Evolutionary conservation across 148 eudicot genomes (phyloP).

Genomic region (Polygonum maritimum): DNA sequence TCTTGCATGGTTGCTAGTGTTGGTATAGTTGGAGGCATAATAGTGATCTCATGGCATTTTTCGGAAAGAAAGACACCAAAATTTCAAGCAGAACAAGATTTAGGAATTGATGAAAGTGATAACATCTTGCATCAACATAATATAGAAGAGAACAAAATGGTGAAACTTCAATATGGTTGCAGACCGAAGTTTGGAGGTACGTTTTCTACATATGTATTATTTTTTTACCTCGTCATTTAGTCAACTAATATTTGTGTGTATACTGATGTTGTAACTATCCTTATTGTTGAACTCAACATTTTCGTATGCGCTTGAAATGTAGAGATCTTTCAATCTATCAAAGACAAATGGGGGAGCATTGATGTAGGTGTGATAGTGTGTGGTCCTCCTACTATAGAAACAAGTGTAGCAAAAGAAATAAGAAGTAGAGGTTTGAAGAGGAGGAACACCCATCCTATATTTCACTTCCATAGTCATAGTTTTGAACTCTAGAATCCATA

Average conservation of each 20-base stretch:
- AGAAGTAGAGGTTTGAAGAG: conserved; percentile 6
- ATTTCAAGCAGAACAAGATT: background rate
- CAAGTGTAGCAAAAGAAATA: conserved; percentile 9
- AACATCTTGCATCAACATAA: background rate
- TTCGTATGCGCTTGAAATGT: background rate
- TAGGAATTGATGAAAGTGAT: background rate
- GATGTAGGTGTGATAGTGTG: conserved; percentile 11
- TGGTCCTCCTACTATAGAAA: conserved; percentile 3
- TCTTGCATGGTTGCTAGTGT: conserved; percentile 68
- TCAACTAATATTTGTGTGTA: too few relatives aligned
- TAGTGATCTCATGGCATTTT: conserved; percentile 54
- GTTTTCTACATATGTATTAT: background rate
- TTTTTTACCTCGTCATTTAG: background rate
- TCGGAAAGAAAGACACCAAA: conserved; percentile 30
- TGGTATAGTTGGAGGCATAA: conserved; percentile 59
- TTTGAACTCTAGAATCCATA: conserved; percentile 4
- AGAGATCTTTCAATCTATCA: background rate
- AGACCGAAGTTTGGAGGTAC: conserved; percentile 7
- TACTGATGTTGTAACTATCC: too few relatives aligned
- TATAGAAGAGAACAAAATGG: background rate
- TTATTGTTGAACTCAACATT: too few relatives aligned
- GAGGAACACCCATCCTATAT: background rate
- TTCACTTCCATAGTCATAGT: conserved; percentile 9
- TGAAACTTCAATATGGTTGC: conserved; percentile 2
- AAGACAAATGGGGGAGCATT: conserved; percentile 4